Percentiles rank a stretch among this genome's conserved stretches.
Conservation (phyloP, 2,329 filamentous ascomycete genomes). For the Tothia fuscella region DNA sequence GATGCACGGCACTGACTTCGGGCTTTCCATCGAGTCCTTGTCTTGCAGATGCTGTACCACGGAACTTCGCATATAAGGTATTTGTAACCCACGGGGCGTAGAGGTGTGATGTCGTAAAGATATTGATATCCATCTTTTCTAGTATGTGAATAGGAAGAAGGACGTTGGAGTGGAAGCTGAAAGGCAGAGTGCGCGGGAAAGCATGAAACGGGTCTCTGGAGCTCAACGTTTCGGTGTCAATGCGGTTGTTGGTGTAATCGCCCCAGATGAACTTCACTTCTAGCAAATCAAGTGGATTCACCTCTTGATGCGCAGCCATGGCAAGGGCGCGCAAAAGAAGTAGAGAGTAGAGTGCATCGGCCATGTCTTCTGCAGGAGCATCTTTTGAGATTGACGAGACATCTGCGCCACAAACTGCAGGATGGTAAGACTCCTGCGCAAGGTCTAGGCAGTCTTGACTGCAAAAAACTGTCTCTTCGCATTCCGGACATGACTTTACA, state of each 20-base stretch:
- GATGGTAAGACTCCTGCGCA: conserved; percentile 46
- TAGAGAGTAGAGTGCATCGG: conserved; percentile 48
- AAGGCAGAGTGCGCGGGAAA: conserved; percentile 47
- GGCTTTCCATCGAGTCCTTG: conserved; percentile 62
- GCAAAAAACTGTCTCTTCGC: conserved; percentile 50
- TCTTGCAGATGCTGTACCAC: conserved; percentile 80
- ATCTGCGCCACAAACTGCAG: conserved; percentile 43
- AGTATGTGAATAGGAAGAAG: conserved; percentile 64
- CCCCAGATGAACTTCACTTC: conserved; percentile 56
- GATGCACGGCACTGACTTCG: conserved; percentile 86
- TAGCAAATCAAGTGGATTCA: conserved; percentile 47
- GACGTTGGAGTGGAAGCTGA: conserved; percentile 66
- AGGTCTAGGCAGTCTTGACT: conserved; percentile 42
- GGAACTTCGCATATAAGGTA: conserved; percentile 84
- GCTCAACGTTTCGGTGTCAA: not conserved
- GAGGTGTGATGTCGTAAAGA: conserved; percentile 43
- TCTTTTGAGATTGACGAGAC: conserved; percentile 48
- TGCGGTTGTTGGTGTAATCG: conserved; percentile 35
- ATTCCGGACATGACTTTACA: conserved; percentile 38
- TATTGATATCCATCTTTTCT: conserved; percentile 74
- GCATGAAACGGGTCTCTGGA: conserved; percentile 11
- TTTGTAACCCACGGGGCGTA: conserved; percentile 80
- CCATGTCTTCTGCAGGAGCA: conserved; percentile 43
- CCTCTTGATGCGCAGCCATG: conserved; percentile 46
- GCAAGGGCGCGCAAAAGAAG: conserved; percentile 47